A percentile compares a stretch with the other conserved stretches of the same genome.
phyloP scores from a whole-genome alignment of 331 rosid species.

The Arachis monticola region DNA sequence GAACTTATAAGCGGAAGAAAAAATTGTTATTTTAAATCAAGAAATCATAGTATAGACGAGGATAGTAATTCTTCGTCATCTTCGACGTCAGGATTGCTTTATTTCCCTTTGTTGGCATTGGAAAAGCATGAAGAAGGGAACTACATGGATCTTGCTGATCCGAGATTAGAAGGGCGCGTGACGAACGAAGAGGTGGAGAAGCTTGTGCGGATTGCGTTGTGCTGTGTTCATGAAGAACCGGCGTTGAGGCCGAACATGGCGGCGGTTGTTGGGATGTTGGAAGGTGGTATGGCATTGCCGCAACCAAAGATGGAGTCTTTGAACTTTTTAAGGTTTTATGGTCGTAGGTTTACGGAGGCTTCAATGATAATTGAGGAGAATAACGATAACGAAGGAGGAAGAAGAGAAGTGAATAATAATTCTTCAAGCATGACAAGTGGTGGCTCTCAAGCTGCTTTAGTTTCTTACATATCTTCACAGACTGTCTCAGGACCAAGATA shows the following conservation, averaged over 20 bases:
- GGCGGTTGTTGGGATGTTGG: constrained; percentile 76
- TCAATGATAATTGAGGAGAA: constrained; percentile 61
- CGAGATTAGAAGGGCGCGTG: constrained; percentile 73
- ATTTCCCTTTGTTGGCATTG: constrained; percentile 79
- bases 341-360: constrained; percentile 77
- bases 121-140: constrained; percentile 87
- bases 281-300: constrained; percentile 71
- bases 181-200: constrained; percentile 69
- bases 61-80: constrained; percentile 60
- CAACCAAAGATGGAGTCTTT: constrained; percentile 74
- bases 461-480: constrained; percentile 78
- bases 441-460: constrained; percentile 43
- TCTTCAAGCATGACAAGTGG: constrained; percentile 42
- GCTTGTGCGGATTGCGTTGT: constrained; percentile 71
- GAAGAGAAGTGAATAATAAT: neutral
- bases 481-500: constrained; percentile 90
- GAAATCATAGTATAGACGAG: constrained; percentile 66
- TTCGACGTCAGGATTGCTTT: constrained; percentile 56
- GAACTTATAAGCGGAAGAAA: constrained; percentile 87
- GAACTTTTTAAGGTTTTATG: constrained; percentile 82
- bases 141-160: constrained; percentile 81
- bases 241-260: constrained; percentile 79
- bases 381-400: constrained; percentile 41
- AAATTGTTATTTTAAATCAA: constrained; percentile 60
- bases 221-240: constrained; percentile 93